Evolutionary conservation across 176 grass and related monocot genomes (phyloP), one percentile per base, ranked within the genome.

Genomic region (Saccharum spontaneum): DNA sequence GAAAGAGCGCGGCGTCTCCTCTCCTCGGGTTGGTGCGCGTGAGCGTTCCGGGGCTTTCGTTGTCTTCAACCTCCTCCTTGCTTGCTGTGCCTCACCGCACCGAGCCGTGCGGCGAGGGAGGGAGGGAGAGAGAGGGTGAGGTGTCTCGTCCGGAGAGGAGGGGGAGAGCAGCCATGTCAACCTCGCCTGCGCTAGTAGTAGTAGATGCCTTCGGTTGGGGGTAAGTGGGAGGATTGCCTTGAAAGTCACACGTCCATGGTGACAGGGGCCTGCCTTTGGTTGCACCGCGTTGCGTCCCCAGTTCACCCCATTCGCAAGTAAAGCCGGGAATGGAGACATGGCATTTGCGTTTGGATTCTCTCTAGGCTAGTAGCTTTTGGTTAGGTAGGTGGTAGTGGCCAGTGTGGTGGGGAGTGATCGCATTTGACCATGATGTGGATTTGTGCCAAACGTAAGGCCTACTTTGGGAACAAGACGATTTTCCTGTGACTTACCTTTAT

Each of bases 241-340:
- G 75, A 75, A 88, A 86, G 85, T 77, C 72, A 85, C 82, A 87
- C 79, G 78, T 33, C 39, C 61, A 68, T 38, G 46, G 46, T 11
- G 62, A 65, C 62, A 55, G 80, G 36, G 83, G 15, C 63, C 23
- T 44, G 75, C 37, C 54, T 20, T 50, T 87, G 83, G 3, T 5
- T 80, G 87, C 92, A 88, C 7, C 28, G 59, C 40, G 38, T 67
- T 30, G 57, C 22, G 20, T 88, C 87, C 81, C n/a, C 60, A 71
- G 72, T 85, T 80, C 79, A 83, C 84, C 90, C 86, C 60, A 31
- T 80, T 88, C 93, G 83, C 86, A 98, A 98, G 97, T 88, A 96
- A 98, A 94, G 87, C 75, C 81, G 71, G 61, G 79, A 87, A 67
- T 37, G 70, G 45, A 48, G 64, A 54, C 66, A 20, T 49, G 16